Base-by-base conservation (phyloP, 345 rosid genomes). In the Bretschneidera sinensis region DNA sequence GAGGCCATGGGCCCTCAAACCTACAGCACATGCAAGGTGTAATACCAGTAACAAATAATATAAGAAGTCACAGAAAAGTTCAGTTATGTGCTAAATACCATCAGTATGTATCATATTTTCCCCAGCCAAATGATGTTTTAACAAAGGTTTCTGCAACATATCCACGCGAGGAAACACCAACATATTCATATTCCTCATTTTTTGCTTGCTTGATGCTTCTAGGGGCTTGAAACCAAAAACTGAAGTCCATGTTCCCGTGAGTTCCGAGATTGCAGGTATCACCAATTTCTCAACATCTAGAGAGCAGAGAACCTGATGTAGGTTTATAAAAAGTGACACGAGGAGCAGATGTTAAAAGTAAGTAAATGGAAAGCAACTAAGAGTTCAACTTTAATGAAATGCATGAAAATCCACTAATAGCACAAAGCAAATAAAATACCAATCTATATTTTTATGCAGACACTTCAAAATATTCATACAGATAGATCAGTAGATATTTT, bases 161-260 rank as follows among this genome's bases (percentile, higher is more conserved):
- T 86, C 96, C 43, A 94, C 88, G 24, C 97, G 89, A 35, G 96
- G 99, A 76, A 94, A 94, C 48, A 81, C 92, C 72, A 94, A 24
- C 72, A 94, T 62, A 64, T 82, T 90, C 77, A 82, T 76, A 64
- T 81, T 81, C 73, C 78, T 82, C 63, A 83, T 75, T 69, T 61
- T 66, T 60, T 67, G 78, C 65, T 72, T 78, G 49, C 54, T 76
- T 54, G 74, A 68, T 60, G 65, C 67, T 47, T 76, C 74, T 60
- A 88, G 70, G 11, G 89, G 84, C 66, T 34, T 67, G 74, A 94
- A 94, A 71, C 91, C 92, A 61, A 94, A 94, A 57, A 81, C 95
- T 56, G 87, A 79, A 56, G 84, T 90, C 99, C 97, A 94, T 13
- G 97, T 88, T 68, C 81, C 85, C 63, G 66, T 85, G 28, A 94